Evolutionary conservation across 495 filamentous ascomycete species (phyloP).

Genomic region (Neurospora sp.): DNA sequence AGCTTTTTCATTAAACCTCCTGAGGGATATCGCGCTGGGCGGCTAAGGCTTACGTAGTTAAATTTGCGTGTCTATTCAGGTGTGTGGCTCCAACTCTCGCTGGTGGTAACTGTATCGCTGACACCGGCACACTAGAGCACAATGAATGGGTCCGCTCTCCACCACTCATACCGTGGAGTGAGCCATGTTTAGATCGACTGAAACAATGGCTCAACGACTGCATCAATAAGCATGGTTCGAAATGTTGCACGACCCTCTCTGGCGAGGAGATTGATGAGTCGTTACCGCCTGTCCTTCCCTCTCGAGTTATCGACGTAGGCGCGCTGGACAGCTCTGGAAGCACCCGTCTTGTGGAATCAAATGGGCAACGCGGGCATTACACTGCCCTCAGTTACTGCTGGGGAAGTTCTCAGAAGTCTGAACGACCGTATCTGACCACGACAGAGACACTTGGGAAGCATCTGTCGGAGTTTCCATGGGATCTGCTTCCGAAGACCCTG

Average conservation of each 20-base stretch:
- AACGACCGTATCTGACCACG: background rate
- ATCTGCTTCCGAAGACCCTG: background rate
- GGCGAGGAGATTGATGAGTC: background rate
- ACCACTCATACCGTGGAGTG: background rate
- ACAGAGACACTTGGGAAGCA: background rate
- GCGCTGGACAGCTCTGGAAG: accelerated
- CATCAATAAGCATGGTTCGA: too few species aligned
- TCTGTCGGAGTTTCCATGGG: background rate
- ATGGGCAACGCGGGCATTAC: accelerated
- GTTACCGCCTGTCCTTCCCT: background rate
- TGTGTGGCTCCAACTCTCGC: background rate
- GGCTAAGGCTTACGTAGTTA: background rate
- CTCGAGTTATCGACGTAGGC: background rate
- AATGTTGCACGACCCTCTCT: background rate
- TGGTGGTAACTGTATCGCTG: background rate
- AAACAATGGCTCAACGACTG: background rate
- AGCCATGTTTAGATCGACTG: background rate
- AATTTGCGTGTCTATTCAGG: background rate
- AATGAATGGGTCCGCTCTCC: accelerated
- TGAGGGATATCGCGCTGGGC: too few species aligned
- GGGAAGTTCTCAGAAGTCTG: background rate
- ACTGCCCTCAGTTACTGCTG: background rate
- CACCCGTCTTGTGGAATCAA: background rate
- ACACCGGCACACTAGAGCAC: background rate
- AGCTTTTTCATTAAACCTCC: background rate